A percentile compares a stretch with the other conserved stretches of the same genome.
Evolutionary conservation across 2,329 filamentous ascomycete species (phyloP).

Genomic region (Xylaria sp.): DNA sequence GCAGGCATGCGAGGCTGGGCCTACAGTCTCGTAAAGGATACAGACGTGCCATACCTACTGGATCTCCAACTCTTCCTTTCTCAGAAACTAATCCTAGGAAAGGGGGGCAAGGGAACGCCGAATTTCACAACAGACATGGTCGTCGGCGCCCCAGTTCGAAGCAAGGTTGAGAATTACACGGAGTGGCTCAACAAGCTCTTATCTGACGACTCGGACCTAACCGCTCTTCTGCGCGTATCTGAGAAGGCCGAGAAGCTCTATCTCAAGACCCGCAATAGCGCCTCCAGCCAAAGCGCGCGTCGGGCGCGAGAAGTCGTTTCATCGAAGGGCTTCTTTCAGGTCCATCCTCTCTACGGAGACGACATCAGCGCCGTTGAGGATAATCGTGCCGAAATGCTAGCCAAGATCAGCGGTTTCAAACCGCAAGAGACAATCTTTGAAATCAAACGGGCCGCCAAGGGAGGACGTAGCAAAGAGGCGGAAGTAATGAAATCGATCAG

Average conservation of each 20-base stretch:
- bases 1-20: conserved; percentile 93
- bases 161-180: conserved; percentile 76
- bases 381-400: conserved; percentile 85
- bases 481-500: conserved; percentile 80
- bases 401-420: conserved; percentile 86
- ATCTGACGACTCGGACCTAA: conserved; percentile 78
- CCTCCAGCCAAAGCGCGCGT: conserved; percentile 90
- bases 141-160: conserved; percentile 78
- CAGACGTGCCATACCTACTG: conserved; percentile 89
- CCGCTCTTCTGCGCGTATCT: conserved; percentile 75
- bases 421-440: conserved; percentile 98
- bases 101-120: conserved; percentile 64
- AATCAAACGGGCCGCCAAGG: conserved; percentile 78
- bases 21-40: conserved; percentile 89
- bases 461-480: conserved; percentile 69
- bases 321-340: conserved; percentile 74
- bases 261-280: conserved; percentile 86
- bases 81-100: conserved; percentile 81
- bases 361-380: conserved; percentile 72
- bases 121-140: conserved; percentile 87
- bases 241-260: conserved; percentile 94
- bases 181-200: conserved; percentile 88
- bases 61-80: conserved; percentile 95
- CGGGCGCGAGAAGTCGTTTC: conserved; percentile 80
- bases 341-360: conserved; percentile 83